phyloP scores from a whole-genome alignment of 495 filamentous ascomycete genomes.

The Sordaria brevicollis region DNA sequence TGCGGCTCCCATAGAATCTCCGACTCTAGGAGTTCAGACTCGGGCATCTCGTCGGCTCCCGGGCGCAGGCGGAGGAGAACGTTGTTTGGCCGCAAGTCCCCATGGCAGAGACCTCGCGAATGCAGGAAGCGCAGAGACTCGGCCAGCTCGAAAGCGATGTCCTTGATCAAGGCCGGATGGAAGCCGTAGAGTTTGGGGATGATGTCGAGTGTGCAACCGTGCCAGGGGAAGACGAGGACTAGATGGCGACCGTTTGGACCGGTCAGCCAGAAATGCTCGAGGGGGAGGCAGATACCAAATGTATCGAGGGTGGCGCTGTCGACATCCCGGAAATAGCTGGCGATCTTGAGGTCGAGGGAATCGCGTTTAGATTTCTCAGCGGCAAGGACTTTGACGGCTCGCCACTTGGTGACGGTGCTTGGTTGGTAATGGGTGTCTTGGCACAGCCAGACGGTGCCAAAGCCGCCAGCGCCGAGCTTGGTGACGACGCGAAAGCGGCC shows the following conservation, averaged over 20 bases:
- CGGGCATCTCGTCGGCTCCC: slow-evolving; percentile 13
- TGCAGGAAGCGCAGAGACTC: not conserved
- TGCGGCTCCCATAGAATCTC: slow-evolving; percentile 6
- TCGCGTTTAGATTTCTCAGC: slow-evolving; percentile 1
- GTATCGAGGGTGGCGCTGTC: not conserved
- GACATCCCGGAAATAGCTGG: not conserved
- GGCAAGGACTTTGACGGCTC: slow-evolving; percentile 17
- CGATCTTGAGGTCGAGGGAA: slow-evolving; percentile 9
- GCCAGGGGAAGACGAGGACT: slow-evolving; percentile 20
- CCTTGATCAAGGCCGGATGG: not conserved
- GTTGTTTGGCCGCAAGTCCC: not conserved
- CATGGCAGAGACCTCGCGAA: not conserved
- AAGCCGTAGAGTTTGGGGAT: not conserved
- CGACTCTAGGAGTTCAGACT: slow-evolving; percentile 5
- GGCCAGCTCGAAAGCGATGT: not conserved
- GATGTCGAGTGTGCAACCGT: not conserved
- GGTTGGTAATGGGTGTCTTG: slow-evolving; percentile 17
- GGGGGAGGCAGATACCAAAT: slow-evolving; percentile 8
- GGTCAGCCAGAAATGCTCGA: slow-evolving; percentile 24
- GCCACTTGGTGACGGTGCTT: slow-evolving; percentile 5
- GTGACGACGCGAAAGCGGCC: slow-evolving; percentile 31
- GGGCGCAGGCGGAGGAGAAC: slow-evolving; percentile 4
- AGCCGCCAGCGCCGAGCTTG: slow-evolving; percentile 39
- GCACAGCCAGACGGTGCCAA: slow-evolving; percentile 41
- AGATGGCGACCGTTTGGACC: slow-evolving; percentile 31